Evolutionary conservation across 495 filamentous ascomycete species (phyloP).

Genomic region (Podospora didyma): DNA sequence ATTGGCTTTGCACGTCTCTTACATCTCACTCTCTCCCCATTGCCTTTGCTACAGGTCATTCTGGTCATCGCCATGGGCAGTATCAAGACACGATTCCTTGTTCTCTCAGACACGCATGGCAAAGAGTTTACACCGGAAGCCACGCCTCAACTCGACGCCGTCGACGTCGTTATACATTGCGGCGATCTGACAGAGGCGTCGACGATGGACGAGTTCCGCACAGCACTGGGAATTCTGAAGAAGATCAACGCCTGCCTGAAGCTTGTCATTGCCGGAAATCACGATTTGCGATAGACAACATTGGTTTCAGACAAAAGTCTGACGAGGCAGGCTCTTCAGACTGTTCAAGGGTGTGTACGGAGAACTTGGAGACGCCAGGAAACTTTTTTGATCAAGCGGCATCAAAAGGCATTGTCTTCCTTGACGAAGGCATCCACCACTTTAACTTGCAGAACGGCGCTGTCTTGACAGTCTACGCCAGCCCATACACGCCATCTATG

Average conservation of each 20-base stretch:
- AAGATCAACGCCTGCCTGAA: slow-evolving; percentile 62
- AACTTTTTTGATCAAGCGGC: slow-evolving; percentile 9
- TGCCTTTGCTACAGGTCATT: no score
- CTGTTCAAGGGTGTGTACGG: no score
- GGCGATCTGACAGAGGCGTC: slow-evolving; percentile 69
- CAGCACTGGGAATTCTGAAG: slow-evolving; percentile 52
- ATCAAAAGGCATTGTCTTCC: not conserved
- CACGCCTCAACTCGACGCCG: not conserved
- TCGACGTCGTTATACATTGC: slow-evolving; percentile 68
- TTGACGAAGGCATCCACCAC: not conserved
- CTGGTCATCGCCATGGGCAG: no score
- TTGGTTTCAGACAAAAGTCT: slow-evolving; percentile 12
- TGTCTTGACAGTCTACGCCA: slow-evolving; percentile 36
- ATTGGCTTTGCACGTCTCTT: no score
- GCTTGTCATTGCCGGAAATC: slow-evolving; percentile 76
- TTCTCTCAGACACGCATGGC: slow-evolving; percentile 63
- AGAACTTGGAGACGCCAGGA: slow-evolving; percentile 9
- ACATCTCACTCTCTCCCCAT: no score
- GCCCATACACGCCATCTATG: slow-evolving; percentile 63
- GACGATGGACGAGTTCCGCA: slow-evolving; percentile 48
- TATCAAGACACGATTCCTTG: slow-evolving; percentile 40
- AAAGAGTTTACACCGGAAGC: not conserved
- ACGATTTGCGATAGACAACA: slow-evolving; percentile 68
- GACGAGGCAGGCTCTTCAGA: no score
- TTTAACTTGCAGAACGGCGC: not conserved